Conservation (phyloP, 805 yeast species). For the Myxozyma sirexii region DNA sequence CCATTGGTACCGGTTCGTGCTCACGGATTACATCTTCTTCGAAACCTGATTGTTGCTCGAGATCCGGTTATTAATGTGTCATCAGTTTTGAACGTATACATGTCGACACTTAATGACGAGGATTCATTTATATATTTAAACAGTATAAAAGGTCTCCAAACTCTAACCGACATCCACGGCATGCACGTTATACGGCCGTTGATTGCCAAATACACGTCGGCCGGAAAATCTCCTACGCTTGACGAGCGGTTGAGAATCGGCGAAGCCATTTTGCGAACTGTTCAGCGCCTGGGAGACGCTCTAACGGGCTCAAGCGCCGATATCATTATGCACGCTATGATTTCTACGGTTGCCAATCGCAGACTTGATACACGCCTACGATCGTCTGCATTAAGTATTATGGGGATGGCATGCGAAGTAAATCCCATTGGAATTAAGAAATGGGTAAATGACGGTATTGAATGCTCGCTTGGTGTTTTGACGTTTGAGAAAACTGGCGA, state of each 20-base stretch:
- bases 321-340: conserved; percentile 49
- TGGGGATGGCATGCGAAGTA: conserved; percentile 69
- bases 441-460: conserved; percentile 61
- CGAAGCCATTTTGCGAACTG: conserved; percentile 69
- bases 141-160: conserved; percentile 75
- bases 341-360: conserved; percentile 39
- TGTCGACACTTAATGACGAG: conserved; percentile 66
- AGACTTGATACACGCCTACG: conserved; percentile 61
- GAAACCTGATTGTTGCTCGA: conserved; percentile 54
- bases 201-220: conserved; percentile 44
- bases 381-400: conserved; percentile 82
- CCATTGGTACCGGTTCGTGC: conserved; percentile 83
- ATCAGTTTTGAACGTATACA: conserved; percentile 62
- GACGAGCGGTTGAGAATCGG: conserved; percentile 81
- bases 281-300: conserved; percentile 54
- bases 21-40: conserved; percentile 71
- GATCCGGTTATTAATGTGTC: conserved; percentile 55
- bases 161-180: conserved; percentile 54
- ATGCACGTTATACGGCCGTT: conserved; percentile 45
- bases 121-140: conserved; percentile 90
- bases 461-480: conserved; percentile 76
- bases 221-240: conserved; percentile 43
- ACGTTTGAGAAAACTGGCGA: conserved; percentile 59
- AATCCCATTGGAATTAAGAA: conserved; percentile 57
- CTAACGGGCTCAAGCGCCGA: conserved; percentile 52